Evolutionary conservation across 2,329 filamentous ascomycete species (phyloP), one percentile per base, ranked within the genome.

Genomic region (Cyclaneusma minus): DNA sequence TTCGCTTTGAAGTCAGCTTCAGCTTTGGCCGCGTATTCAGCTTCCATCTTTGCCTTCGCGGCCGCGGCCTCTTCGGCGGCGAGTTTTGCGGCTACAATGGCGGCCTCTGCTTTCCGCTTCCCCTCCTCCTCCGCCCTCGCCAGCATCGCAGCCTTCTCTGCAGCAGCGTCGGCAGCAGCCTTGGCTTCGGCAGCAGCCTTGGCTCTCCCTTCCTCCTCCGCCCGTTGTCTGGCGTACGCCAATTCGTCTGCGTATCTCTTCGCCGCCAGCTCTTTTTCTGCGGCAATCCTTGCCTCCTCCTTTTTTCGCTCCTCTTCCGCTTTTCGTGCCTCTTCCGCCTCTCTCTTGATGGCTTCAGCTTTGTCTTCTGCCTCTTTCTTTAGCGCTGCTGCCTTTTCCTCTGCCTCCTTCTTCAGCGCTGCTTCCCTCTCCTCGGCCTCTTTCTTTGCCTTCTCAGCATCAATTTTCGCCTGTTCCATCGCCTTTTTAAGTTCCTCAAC

Each of bases 381-480:
- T 12, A 33, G 30, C 13, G 36, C 32, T 5, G 29, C 33, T 13
- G 35, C 33, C 16, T 21, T 23, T 26, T 61, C 62, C 20, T 62
- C 47, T 1, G 56, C 56, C 13, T 37, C 34, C 25, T 43, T 42
- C 20, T 55, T 49, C 21, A 58, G 27, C 58, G 56, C 49, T 57
- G 51, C 35, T 50, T 51, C 51, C 38, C 49, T 55, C 17, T 58
- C 54, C 7, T 52, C 55, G 7, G 56, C 57, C 27, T 59, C 60
- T 32, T 51, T 54, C 34, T 49, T 52, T 16, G 55, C 57, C 30
- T 60, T 50, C 16, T 55, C 55, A 4, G 48, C 51, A 34, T 66
- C 57, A 22, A 66, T 54, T 7, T 52, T 50, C 8, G 60, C 56
- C 10, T 35, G 31, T 15, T 36, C 38, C 36, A 64, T 58, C 31